Evolutionary conservation across 1,284 basidiomycete species (phyloP), one percentile per base, ranked within the genome.

Genomic region (Apiotrichum veenhuisii): DNA sequence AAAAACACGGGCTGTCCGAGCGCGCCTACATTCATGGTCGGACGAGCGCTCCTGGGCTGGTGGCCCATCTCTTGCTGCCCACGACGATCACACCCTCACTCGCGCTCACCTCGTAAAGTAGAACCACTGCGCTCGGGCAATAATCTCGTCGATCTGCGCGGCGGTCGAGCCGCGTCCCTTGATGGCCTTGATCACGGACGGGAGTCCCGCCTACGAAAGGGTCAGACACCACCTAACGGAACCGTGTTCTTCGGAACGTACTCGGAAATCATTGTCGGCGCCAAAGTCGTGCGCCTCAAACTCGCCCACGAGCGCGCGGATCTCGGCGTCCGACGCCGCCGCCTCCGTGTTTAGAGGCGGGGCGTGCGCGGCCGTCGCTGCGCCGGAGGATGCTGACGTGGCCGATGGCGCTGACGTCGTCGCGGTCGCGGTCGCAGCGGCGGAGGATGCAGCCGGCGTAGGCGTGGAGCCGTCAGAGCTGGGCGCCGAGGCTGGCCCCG

Each of bases 101-200:
- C 25, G 2, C 12, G 57, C 63, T 48, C 47, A 70, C 69, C 66
- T 50, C 5, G 64, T 69, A 52, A 68, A 74, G 62, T 71, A 74
- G 59, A 70, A 73, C 72, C 72, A 74, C 50, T 74, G 72, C 26
- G 72, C 71, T 30, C 67, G 60, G 18, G 62, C 68, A 7, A 74
- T 71, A 44, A 70, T 63, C 43, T 69, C 67, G 63, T 74, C 72
- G 23, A 74, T 73, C 52, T 70, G 55, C 17, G 61, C 59, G n/a
- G 66, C 55, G 18, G 45, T 49, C 22, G 54, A 56, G 27, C 34
- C 55, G 30, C 57, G 57, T 41, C 68, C 64, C 47, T 67, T 66
- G 25, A 69, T 66, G 17, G 62, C 59, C 36, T 57, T 54, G 50
- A 73, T 64, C n/a, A 74, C 66, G 11, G 67, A 63, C 5, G 72